Base-by-base conservation (phyloP, 805 yeast species). In the Scheffersomyces amazonensis region DNA sequence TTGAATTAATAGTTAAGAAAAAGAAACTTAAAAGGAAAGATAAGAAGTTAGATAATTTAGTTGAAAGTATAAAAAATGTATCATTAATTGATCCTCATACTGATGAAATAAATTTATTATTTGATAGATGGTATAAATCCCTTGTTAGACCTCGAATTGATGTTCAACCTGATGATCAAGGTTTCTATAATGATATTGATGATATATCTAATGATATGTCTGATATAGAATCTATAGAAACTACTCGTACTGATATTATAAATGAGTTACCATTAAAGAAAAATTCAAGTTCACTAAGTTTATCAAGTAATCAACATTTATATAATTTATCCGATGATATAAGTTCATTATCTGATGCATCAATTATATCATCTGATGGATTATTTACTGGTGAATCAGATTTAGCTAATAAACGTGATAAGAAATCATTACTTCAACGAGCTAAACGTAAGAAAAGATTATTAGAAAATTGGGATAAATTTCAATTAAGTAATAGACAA, bases 401-500 rank as follows among this genome's bases (percentile, higher is more conserved):
- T 17, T n/a, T 16, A 12, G 31, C 13, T 25, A n/a, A 13, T 19
- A 16, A 8, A 6, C 8, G 10, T 19, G 3, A 16, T 3, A 37
- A 37, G 19, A 32, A 37, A 20, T 37, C 16, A 16, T 37, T 28
- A 20, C 20, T 15, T 32, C 30, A 27, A 17, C n/a, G 17, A 15
- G 12, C 15, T 7, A 29, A 21, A 37, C 12, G 22, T 21, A 11
- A 22, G 29, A 22, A 23, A 16, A 7, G 9, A n/a, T 11, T 4
- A 18, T 5, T 19, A 10, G 30, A 19, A 2, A n/a, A n/a, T n/a
- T n/a, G n/a, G n/a, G 31, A 35, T 18, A 56, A 54, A 15, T 76
- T 72, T 43, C 64, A 66, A 30, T 51, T 76, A 4, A 50, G 63
- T 21, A 59, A 59, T 34, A 50, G 71, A 27, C 60, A 64, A 16